Evolutionary conservation across 371 early-diverging fungal genomes (phyloP), one percentile per base, ranked within the genome.

Genomic region (Mortierella sp.): DNA sequence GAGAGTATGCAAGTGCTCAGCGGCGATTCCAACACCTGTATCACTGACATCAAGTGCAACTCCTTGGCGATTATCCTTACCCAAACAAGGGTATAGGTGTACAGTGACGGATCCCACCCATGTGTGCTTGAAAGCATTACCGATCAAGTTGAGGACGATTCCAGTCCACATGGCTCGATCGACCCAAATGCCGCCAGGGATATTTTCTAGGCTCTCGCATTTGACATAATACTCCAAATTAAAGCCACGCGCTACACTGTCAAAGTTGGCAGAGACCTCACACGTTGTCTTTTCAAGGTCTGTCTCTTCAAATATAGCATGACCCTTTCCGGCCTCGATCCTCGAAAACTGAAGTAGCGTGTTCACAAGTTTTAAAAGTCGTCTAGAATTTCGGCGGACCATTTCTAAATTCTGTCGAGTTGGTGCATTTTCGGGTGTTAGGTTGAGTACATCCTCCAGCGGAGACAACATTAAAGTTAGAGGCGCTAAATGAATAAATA

Each of bases 391-490:
- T 28, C 86, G 70, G 22, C 77, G 83, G 21, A 86, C 85, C 70
- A 87, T 75, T 38, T 76, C 69, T 40, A 86, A 62, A 21, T 65
- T 58, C 28, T 67, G 22, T 22, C 69, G 47, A 16, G 61, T 69
- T 24, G 84, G 41, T 5, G 79, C 41, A 40, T 78, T 58, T 61
- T 58, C 70, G 32, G 83, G 62, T 9, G 83, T 77, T 4, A 52
- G 71, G 15, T 38, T 50, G 22, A 88, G 58, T 11, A 74, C 76
- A 61, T 88, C 88, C 9, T 88, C 86, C 21, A 87, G 63, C 8
- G 88, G 88, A 0, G 85, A 83, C n/a, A 88, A 61, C 72, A 88
- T 87, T 24, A 88, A 50, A 1, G 87, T 86, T 40, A 88, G 60
- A 7, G 88, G 88, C 0, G 87, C 78, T 86, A 59, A 32, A 22